Base-by-base conservation (phyloP, 306 rosid genomes). In the Prunus mongolica region DNA sequence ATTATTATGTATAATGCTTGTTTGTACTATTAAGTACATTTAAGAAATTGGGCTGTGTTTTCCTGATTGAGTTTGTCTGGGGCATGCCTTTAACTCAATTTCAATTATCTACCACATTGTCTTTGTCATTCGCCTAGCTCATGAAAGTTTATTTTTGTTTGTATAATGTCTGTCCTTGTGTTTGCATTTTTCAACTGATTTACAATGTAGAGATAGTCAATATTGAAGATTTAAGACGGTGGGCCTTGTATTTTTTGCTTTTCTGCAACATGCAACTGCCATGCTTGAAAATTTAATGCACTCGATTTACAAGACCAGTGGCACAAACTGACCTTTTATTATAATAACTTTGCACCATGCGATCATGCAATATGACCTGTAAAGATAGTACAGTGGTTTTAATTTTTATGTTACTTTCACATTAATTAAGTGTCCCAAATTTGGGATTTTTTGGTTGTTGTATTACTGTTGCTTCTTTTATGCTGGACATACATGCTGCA, bases 231-330 rank as follows among this genome's bases (percentile, higher is more conserved):
- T 50, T 45, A 58, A 51, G 66, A 28, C 6, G 4, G 67, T 28
- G 22, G 45, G 34, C 45, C 67, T 62, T 15, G 10, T 34, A 62
- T 2, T 27, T 7, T 28, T 15, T 28, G 2, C 58, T 25, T 71
- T 72, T 72, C 77, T 44, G 73, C 10, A 45, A 32, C 60, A 44
- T 11, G 7, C 46, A 65, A 46, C 4, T 50, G 19, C 61, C 81
- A 47, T 50, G 44, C 74, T 46, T 27, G 58, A 38, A 77, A 63
- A 46, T 45, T 20, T 14, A 61, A 69, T 61, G 61, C 60, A 16
- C 5, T 14, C 19, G 30, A 20, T 25, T 52, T 18, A 52, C 52
- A 47, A 47, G 5, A 8, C 14, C 52, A 11, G 15, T 47, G 16
- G 52, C 12, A 47, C 0, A 2, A 47, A 52, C 58, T 18, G 58